A percentile compares a stretch with the other conserved stretches of the same genome.
Conservation (phyloP, 495 filamentous ascomycete genomes). For the Chaetomium fimeti region DNA sequence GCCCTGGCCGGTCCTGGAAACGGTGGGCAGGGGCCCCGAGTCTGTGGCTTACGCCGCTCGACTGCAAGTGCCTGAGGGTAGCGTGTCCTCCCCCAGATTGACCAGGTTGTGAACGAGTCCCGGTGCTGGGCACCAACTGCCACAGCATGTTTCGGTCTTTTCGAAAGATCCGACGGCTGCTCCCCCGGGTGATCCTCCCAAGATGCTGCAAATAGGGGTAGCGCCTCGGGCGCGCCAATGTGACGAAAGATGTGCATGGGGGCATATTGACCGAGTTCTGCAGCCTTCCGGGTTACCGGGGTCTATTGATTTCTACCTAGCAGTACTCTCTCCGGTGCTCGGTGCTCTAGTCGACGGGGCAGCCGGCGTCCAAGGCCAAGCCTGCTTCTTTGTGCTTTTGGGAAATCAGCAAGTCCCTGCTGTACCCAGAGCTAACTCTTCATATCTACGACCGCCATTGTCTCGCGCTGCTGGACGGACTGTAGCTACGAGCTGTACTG, state of each 20-base stretch:
- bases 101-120: neutral
- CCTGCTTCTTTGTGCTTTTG: neutral
- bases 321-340: neutral
- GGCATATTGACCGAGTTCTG: neutral
- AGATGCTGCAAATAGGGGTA: slow-evolving; percentile 8
- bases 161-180: neutral
- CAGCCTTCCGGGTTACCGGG: neutral
- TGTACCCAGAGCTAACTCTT: neutral
- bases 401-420: neutral
- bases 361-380: neutral
- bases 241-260: neutral
- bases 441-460: neutral
- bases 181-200: neutral
- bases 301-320: neutral
- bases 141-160: neutral
- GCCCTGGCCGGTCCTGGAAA: neutral
- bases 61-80: slow-evolving; percentile 1
- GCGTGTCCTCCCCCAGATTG: neutral
- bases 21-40: neutral
- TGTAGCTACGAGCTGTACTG: neutral
- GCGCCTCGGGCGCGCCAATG: neutral
- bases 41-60: slow-evolving; percentile 10
- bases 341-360: neutral
- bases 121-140: slow-evolving; percentile 2
- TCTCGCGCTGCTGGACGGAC: neutral